phyloP scores from a whole-genome alignment of 2,329 filamentous ascomycete genomes.

The Zymoseptoria tritici region DNA sequence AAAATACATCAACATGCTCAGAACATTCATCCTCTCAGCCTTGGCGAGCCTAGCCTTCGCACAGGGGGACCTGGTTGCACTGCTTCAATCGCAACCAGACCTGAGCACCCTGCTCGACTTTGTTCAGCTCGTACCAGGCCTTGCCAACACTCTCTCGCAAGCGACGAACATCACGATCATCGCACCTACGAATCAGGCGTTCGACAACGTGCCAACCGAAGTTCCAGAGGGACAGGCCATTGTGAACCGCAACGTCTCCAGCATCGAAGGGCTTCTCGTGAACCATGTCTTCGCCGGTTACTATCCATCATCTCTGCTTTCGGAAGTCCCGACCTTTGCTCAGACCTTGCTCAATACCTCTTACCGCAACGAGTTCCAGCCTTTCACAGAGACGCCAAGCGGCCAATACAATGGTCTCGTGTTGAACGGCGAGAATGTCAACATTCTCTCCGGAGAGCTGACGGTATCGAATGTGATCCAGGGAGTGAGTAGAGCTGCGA shows the following conservation, averaged over 20 bases:
- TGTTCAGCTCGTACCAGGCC: slow-evolving; percentile 11
- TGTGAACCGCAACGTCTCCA: slow-evolving; percentile 2
- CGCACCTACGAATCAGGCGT: slow-evolving; percentile 53
- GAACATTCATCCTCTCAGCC: not conserved
- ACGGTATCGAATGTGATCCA: slow-evolving; percentile 30
- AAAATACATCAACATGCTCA: not conserved
- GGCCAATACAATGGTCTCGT: slow-evolving; percentile 33
- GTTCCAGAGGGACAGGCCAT: slow-evolving; percentile 4
- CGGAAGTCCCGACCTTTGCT: slow-evolving; percentile 2
- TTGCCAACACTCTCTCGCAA: slow-evolving; percentile 8
- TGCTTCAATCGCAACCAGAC: slow-evolving; percentile 8
- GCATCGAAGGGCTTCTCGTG: slow-evolving; percentile 2
- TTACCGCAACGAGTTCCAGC: slow-evolving; percentile 29
- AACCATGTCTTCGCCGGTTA: slow-evolving; percentile 9
- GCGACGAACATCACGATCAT: slow-evolving; percentile 52
- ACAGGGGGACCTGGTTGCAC: slow-evolving; percentile 9
- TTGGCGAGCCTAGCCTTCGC: not conserved
- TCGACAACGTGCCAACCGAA: slow-evolving; percentile 37
- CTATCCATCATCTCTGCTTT: slow-evolving; percentile 1
- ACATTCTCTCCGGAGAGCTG: slow-evolving; percentile 30
- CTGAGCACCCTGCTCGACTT: slow-evolving; percentile 12
- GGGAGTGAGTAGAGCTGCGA: slow-evolving; percentile 14
- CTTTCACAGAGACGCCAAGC: slow-evolving; percentile 34
- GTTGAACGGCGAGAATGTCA: slow-evolving; percentile 27
- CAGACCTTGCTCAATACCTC: slow-evolving; percentile 1